Evolutionary conservation across 352 stramenopile genomes (phyloP).

Genomic region (Globisporangium lucens): DNA sequence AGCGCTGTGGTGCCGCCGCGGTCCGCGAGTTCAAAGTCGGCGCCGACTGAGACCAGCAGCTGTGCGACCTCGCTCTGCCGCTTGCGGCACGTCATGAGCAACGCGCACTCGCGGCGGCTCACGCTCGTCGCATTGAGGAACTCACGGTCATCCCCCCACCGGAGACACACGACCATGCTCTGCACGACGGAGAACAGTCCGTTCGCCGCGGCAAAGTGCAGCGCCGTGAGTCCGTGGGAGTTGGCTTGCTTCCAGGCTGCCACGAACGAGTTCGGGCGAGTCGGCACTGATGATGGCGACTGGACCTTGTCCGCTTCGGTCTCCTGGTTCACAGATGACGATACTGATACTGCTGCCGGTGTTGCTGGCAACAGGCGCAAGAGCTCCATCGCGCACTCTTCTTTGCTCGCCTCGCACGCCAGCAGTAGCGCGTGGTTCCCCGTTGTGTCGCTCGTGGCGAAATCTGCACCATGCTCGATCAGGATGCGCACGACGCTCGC

Average conservation of each 20-base stretch:
- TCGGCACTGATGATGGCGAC: constrained; percentile 4
- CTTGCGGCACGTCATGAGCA: constrained; percentile 68
- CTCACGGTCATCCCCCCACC: constrained; percentile 24
- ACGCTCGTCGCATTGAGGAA: constrained; percentile 49
- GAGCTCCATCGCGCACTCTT: constrained; percentile 49
- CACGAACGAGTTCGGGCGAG: constrained; percentile 11
- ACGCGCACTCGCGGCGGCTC: constrained; percentile 45
- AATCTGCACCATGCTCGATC: constrained; percentile 44
- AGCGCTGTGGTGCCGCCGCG: constrained; percentile 46
- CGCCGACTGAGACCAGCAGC: constrained; percentile 39
- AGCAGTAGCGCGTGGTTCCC: constrained; percentile 52
- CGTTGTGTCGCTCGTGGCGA: constrained; percentile 33
- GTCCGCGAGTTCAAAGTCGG: constrained; percentile 41
- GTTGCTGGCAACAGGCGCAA: constrained; percentile 20
- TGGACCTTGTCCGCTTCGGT: constrained; percentile 6
- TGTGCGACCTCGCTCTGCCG: constrained; percentile 38
- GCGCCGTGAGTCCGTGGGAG: constrained; percentile 48
- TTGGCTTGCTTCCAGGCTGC: constrained; percentile 44
- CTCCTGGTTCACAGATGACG: not conserved
- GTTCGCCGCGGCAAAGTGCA: constrained; percentile 57
- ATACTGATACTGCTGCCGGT: not conserved
- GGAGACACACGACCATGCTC: constrained; percentile 33
- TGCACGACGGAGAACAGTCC: constrained; percentile 33
- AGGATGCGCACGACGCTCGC: constrained; percentile 77
- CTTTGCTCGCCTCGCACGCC: constrained; percentile 47